Conservation (phyloP, 2,329 filamentous ascomycete species). For the Stagonosporopsis chrysanthemi region DNA sequence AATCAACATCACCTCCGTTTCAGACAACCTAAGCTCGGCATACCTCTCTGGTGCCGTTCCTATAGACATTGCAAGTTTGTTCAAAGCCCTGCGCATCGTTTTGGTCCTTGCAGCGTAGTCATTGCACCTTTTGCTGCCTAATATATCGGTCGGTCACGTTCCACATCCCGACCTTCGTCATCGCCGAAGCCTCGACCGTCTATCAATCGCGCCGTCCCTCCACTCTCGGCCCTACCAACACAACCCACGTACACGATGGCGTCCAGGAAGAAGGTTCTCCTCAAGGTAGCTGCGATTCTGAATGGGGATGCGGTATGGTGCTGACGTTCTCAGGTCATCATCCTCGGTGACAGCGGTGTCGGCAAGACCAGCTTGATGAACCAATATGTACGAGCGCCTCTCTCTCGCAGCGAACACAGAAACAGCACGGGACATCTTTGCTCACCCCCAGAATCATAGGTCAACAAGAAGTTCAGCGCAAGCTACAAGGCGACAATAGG, state of each 20-base stretch:
- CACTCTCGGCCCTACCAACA: slow-evolving; percentile 10
- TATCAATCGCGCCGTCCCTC: slow-evolving; percentile 8
- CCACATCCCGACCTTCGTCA: slow-evolving; percentile 14
- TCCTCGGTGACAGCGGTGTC: slow-evolving; percentile 97
- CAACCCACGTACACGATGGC: slow-evolving; percentile 36
- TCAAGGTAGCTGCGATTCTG: slow-evolving; percentile 69
- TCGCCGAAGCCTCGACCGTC: slow-evolving; percentile 11
- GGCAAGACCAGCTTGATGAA: slow-evolving; percentile 99
- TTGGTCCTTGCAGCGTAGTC: not conserved
- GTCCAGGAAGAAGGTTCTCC: slow-evolving; percentile 78
- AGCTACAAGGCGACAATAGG: slow-evolving; percentile 99
- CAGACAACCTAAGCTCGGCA: slow-evolving; percentile 8
- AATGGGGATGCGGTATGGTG: not conserved
- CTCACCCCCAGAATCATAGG: slow-evolving; percentile 62
- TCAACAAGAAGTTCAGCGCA: slow-evolving; percentile 99
- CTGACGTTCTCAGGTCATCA: slow-evolving; percentile 77
- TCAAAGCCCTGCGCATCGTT: slow-evolving; percentile 1
- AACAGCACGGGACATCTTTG: not conserved
- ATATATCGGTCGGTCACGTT: not conserved
- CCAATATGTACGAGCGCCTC: slow-evolving; percentile 84
- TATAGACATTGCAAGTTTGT: not conserved
- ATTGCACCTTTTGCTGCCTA: not conserved
- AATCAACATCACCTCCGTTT: slow-evolving; percentile 13
- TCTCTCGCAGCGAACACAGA: slow-evolving; percentile 2
- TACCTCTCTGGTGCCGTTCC: slow-evolving; percentile 1